Percentiles rank a stretch among this genome's conserved stretches.
Evolutionary conservation across 345 rosid species (phyloP).

Genomic region (Microcos paniculata): DNA sequence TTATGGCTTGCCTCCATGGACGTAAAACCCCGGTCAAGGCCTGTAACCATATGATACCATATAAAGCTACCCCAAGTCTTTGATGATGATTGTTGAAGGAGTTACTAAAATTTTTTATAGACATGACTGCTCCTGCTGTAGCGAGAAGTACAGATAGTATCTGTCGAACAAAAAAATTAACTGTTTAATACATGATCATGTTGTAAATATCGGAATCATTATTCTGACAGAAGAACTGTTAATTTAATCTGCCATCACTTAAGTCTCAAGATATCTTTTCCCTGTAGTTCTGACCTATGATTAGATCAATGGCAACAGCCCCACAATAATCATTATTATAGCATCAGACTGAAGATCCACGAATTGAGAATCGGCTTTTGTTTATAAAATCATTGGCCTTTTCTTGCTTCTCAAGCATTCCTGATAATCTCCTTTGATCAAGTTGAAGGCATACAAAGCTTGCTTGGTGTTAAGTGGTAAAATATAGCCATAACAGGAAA

Average conservation of each 20-base stretch:
- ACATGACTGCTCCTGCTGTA: slow-evolving; percentile 75
- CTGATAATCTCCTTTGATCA: slow-evolving; percentile 18
- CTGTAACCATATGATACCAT: slow-evolving; percentile 80
- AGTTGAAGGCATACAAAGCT: slow-evolving; percentile 4
- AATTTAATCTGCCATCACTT: neutral
- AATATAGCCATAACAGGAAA: slow-evolving; percentile 11
- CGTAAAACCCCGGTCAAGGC: slow-evolving; percentile 55
- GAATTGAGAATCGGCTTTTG: neutral
- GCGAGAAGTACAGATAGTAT: slow-evolving; percentile 54
- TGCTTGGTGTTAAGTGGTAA: neutral
- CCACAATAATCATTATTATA: neutral
- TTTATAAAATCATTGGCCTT: slow-evolving; percentile 21
- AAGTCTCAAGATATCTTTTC: neutral
- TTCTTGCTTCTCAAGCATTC: slow-evolving; percentile 33
- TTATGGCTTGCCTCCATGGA: slow-evolving; percentile 53
- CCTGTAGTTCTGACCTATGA: neutral
- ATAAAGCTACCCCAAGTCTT: slow-evolving; percentile 66
- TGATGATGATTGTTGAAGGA: slow-evolving; percentile 78
- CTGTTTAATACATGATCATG: neutral
- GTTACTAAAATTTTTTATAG: slow-evolving; percentile 72
- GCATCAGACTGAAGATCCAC: neutral
- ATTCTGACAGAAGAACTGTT: neutral
- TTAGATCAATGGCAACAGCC: neutral
- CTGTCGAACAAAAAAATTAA: slow-evolving; percentile 34
- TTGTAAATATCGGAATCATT: neutral